These are phyloP conservation scores for Pseudocercospora pini-densiflorae DNA, from an alignment of 2,329 filamentous ascomycete species.

Conservation along the genomic window DNA sequence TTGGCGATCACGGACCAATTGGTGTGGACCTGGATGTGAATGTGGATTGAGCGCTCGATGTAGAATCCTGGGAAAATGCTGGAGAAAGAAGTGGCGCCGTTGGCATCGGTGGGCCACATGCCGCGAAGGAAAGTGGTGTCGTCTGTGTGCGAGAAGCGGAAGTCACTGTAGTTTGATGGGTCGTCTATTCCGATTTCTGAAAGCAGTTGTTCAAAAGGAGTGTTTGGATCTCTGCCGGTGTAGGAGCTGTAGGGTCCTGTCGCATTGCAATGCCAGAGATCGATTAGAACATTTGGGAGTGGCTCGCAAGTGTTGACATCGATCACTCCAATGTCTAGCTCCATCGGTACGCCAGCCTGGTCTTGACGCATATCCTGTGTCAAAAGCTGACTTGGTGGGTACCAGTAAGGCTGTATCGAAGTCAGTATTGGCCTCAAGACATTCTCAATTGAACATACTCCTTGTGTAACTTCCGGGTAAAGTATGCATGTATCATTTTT, in stretches of 20 bases:
- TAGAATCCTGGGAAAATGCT: constrained; percentile 23
- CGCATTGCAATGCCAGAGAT: constrained; percentile 23
- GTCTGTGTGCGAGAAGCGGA: constrained; percentile 12
- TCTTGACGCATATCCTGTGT: constrained; percentile 16
- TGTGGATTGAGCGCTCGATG: constrained; percentile 20
- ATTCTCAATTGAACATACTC: neutral
- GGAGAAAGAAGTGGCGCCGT: constrained; percentile 16
- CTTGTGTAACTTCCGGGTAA: constrained; percentile 18
- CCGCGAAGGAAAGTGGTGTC: constrained; percentile 16
- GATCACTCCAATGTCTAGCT: constrained; percentile 22
- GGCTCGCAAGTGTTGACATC: constrained; percentile 22
- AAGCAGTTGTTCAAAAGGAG: constrained; percentile 8
- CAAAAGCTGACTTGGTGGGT: constrained; percentile 15
- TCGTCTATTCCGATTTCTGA: constrained; percentile 14
- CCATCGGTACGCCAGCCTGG: constrained; percentile 18
- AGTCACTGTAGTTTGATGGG: constrained; percentile 14
- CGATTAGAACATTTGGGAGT: constrained; percentile 15
- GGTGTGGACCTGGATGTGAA: constrained; percentile 23
- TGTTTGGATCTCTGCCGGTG: constrained; percentile 14
- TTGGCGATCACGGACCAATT: constrained; percentile 20
- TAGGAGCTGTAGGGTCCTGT: constrained; percentile 18
- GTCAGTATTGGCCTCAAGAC: neutral
- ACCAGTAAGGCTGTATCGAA: constrained; percentile 12
- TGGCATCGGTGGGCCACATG: constrained; percentile 22
- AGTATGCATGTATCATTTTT: constrained; percentile 22